A percentile compares a stretch with the other conserved stretches of the same genome.
Conservation (phyloP, 441 rosid species). For the Arabidopsis lyrata region DNA sequence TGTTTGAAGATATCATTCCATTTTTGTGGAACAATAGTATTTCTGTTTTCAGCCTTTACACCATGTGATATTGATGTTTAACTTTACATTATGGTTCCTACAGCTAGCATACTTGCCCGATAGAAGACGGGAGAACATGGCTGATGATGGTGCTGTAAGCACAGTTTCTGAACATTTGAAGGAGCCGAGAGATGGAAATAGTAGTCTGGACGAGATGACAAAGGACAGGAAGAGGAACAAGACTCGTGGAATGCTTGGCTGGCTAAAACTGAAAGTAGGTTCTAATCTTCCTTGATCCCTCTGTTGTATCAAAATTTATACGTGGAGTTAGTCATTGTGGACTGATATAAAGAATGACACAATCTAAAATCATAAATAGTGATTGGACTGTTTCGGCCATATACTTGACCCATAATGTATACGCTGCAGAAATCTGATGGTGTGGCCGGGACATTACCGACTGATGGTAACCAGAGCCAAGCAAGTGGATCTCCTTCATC, state of each 20-base stretch:
- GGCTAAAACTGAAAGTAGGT: slow-evolving; percentile 86
- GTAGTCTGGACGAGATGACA: slow-evolving; percentile 70
- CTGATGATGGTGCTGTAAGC: slow-evolving; percentile 74
- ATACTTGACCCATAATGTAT: slow-evolving; percentile 18
- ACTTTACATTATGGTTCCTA: slow-evolving; percentile 45
- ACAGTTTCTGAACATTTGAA: slow-evolving; percentile 63
- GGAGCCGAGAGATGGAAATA: slow-evolving; percentile 65
- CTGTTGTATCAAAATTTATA: slow-evolving; percentile 25
- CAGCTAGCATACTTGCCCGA: slow-evolving; percentile 98
- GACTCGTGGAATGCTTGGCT: slow-evolving; percentile 89
- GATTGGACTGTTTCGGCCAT: slow-evolving; percentile 24
- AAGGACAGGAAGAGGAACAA: slow-evolving; percentile 73
- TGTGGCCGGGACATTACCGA: slow-evolving; percentile 56
- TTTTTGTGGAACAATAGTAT: slow-evolving; percentile 10
- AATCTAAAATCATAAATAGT: slow-evolving; percentile 11
- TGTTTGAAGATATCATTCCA: slow-evolving; percentile 15
- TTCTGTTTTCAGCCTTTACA: slow-evolving; percentile 12
- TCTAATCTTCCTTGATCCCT: slow-evolving; percentile 27
- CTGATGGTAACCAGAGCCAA: slow-evolving; percentile 72
- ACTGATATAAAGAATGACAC: slow-evolving; percentile 21
- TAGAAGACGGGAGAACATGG: slow-evolving; percentile 65
- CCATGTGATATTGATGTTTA: slow-evolving; percentile 36
- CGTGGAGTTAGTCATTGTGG: slow-evolving; percentile 25
- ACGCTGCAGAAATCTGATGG: slow-evolving; percentile 78
- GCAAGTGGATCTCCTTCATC: slow-evolving; percentile 74